These are phyloP conservation scores for Lactarius hengduanensis DNA, from an alignment of 768 basidiomycete species.

Conservation along the genomic window DNA sequence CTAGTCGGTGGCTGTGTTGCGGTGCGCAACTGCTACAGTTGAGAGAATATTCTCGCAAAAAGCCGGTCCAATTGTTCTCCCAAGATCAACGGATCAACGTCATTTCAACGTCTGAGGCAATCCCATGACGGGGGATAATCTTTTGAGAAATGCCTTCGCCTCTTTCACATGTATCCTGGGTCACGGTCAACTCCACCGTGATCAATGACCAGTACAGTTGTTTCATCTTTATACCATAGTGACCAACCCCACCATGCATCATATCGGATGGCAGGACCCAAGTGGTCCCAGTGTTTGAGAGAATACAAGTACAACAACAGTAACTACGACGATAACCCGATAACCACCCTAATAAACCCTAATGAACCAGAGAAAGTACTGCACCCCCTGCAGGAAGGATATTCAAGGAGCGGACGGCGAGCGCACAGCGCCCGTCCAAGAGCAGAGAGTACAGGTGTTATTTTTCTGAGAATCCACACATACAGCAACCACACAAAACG, in stretches of 20 bases:
- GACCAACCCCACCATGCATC: background rate
- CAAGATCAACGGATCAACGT: background rate
- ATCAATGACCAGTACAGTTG: background rate
- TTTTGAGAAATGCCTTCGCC: no score
- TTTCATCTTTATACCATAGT: background rate
- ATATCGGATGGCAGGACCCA: background rate
- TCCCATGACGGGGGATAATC: no score
- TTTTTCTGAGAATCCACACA: background rate
- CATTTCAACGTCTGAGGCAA: no score
- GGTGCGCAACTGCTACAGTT: no score
- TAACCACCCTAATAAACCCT: background rate
- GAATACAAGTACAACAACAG: background rate
- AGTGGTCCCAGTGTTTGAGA: background rate
- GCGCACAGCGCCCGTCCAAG: conserved; percentile 19
- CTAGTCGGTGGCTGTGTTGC: no score
- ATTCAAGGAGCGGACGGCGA: conserved; percentile 14
- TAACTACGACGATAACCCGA: background rate
- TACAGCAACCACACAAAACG: background rate
- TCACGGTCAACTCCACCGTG: no score
- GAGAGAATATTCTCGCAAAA: background rate
- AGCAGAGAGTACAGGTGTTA: background rate
- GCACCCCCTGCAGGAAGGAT: background rate
- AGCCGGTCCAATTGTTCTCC: background rate
- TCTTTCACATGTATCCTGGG: no score
- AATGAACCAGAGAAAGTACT: background rate